Conservation (phyloP, 257 asterid species). For the Solanum paucissectum region DNA sequence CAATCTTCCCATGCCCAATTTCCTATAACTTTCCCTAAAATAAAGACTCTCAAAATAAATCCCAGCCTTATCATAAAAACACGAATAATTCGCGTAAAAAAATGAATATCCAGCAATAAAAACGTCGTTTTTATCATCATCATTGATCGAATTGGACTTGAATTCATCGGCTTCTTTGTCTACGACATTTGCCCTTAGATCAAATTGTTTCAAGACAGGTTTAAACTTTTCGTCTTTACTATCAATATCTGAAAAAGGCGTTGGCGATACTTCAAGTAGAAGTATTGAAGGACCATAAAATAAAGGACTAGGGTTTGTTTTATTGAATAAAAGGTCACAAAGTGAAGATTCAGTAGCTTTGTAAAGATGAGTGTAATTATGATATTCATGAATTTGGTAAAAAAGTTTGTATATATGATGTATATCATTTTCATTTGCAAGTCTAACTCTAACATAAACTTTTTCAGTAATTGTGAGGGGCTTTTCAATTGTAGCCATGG, state of each 20-base stretch:
- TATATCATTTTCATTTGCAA: slow-evolving; percentile 1
- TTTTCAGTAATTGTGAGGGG: background rate
- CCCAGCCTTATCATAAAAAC: slow-evolving; percentile 3
- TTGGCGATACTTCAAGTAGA: slow-evolving; percentile 1
- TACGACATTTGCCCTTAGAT: background rate
- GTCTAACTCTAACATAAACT: slow-evolving; percentile 1
- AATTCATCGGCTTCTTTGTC: background rate
- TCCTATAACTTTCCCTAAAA: slow-evolving; percentile 4
- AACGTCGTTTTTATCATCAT: background rate
- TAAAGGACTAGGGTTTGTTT: slow-evolving; percentile 1
- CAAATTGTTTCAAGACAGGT: background rate
- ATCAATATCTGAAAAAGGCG: background rate
- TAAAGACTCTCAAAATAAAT: slow-evolving; percentile 6
- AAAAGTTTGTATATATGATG: slow-evolving; percentile 3
- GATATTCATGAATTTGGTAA: slow-evolving; percentile 5
- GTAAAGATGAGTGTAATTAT: background rate
- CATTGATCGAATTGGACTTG: background rate
- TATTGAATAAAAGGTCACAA: background rate
- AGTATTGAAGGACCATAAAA: background rate
- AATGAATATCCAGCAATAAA: slow-evolving; percentile 1
- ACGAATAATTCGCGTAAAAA: slow-evolving; percentile 3
- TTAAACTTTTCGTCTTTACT: background rate
- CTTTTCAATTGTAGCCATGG: background rate
- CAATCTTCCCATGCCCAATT: background rate
- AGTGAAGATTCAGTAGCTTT: slow-evolving; percentile 3